phyloP scores from a whole-genome alignment of 768 basidiomycete species.

The Agaricus subrufescens region DNA sequence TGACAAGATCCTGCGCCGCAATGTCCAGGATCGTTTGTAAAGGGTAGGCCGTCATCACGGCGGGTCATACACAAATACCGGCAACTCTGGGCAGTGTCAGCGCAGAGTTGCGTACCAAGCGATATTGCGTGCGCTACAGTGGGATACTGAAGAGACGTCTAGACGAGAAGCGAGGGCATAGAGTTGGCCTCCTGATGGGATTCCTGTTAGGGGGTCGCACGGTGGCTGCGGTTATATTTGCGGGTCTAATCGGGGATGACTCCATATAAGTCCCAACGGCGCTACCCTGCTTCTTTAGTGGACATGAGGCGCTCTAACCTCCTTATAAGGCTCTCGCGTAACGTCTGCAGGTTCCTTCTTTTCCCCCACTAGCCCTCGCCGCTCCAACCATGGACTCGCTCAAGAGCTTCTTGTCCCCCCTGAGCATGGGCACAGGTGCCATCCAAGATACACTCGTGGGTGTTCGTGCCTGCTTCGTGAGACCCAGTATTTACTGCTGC shows the following conservation, averaged over 20 bases:
- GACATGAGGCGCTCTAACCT: slow-evolving; percentile 36
- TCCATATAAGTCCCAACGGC: slow-evolving; percentile 15
- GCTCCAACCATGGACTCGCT: slow-evolving; percentile 57
- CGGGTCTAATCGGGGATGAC: slow-evolving; percentile 7
- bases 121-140: neutral
- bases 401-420: slow-evolving; percentile 67
- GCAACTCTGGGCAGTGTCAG: neutral
- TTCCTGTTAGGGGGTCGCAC: slow-evolving; percentile 5
- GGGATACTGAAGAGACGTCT: no score
- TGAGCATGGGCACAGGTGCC: slow-evolving; percentile 61
- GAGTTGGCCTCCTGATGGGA: neutral
- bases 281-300: slow-evolving; percentile 28
- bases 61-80: neutral
- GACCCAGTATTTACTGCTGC: slow-evolving; percentile 10
- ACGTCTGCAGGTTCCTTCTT: slow-evolving; percentile 21
- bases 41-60: neutral
- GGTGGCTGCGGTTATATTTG: neutral
- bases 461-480: slow-evolving; percentile 1
- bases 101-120: neutral
- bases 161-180: neutral
- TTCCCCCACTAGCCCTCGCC: slow-evolving; percentile 15
- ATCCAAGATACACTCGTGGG: slow-evolving; percentile 77
- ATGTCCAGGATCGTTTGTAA: slow-evolving; percentile 1
- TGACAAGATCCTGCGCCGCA: slow-evolving; percentile 1
- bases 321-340: slow-evolving; percentile 39